Conservation (phyloP, 2,329 filamentous ascomycete species). For the Calonectria pauciramosa region DNA sequence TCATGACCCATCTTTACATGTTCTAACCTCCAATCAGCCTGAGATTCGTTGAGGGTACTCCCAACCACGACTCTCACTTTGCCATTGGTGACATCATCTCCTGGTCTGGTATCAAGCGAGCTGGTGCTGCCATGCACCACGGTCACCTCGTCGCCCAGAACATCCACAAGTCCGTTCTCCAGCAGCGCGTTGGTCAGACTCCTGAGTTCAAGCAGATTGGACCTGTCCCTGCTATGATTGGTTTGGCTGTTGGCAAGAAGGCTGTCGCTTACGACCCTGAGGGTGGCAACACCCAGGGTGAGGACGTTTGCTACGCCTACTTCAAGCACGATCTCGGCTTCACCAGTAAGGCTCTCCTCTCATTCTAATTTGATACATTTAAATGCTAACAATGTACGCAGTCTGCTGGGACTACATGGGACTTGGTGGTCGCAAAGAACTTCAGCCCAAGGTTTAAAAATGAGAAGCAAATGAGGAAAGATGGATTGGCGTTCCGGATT, state of each 20-base stretch:
- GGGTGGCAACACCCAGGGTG: slow-evolving; percentile 70
- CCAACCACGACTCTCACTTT: slow-evolving; percentile 74
- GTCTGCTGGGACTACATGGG: slow-evolving; percentile 70
- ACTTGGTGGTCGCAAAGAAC: slow-evolving; percentile 54
- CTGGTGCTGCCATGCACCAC: slow-evolving; percentile 81
- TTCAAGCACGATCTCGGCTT: slow-evolving; percentile 79
- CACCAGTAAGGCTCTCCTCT: slow-evolving; percentile 63
- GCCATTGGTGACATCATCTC: slow-evolving; percentile 77
- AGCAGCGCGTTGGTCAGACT: slow-evolving; percentile 52
- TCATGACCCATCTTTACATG: background rate
- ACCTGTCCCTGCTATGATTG: slow-evolving; percentile 75
- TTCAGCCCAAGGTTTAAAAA: slow-evolving; percentile 39
- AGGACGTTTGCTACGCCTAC: slow-evolving; percentile 73
- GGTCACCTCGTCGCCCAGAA: slow-evolving; percentile 77
- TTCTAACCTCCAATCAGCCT: slow-evolving; percentile 56
- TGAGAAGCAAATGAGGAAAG: slow-evolving; percentile 6
- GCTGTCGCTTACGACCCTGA: slow-evolving; percentile 74
- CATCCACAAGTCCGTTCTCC: slow-evolving; percentile 73
- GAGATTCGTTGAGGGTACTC: slow-evolving; percentile 64
- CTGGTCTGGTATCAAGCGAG: slow-evolving; percentile 86
- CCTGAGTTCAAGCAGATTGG: slow-evolving; percentile 64
- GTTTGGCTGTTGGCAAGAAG: slow-evolving; percentile 78
- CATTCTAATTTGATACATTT: background rate
- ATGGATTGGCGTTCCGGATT: slow-evolving; percentile 38
- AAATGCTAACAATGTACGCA: slow-evolving; percentile 46